Base-by-base conservation (phyloP, 345 rosid genomes). In the Corchorus capsularis region DNA sequence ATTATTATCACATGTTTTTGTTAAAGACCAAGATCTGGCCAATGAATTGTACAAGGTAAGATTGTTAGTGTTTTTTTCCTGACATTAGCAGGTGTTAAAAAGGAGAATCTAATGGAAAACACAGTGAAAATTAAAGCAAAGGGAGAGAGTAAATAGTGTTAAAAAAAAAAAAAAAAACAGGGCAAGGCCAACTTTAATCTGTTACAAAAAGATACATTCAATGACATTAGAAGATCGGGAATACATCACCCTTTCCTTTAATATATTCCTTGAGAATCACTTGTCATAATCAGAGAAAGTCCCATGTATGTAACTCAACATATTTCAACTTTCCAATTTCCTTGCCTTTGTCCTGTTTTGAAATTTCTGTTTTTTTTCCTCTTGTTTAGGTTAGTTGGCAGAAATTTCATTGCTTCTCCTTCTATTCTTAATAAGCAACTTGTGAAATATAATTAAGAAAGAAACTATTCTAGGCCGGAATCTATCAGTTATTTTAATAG, bases 261-360 rank as follows among this genome's bases (percentile, higher is more conserved):
- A 78, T 78, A 37, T 76, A 78, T 82, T 86, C 84, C 78, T 57
- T 73, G 45, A 68, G 77, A 78, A 83, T 86, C 79, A 75, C 35
- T 80, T 67, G 84, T 82, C 85, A 45, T 66, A n/a, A 8, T 76
- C 87, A 19, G 6, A 55, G 74, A 82, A 82, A 78, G 74, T 80
- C 64, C 72, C 81, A 66, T 64, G 82, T n/a, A 66, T 64, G 82
- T n/a, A 79, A 79, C 74, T 82, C 78, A 63, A 43, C 75, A 69
- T 1, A 4, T 74, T 57, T 72, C 69, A 35, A 61, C 69, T 78
- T 72, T 79, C 62, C 16, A 61, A 65, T 78, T 72, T 79, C 62
- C 16, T 0, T 39, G 47, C 62, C 39, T 35, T 27, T 64, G 17
- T 8, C 49, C 68, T 65, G 32, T 52, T 70, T 56, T 78, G 59